These are phyloP conservation scores for Rhodotorula sp. DNA, from an alignment of 1,284 basidiomycete species.

Conservation along the genomic window DNA sequence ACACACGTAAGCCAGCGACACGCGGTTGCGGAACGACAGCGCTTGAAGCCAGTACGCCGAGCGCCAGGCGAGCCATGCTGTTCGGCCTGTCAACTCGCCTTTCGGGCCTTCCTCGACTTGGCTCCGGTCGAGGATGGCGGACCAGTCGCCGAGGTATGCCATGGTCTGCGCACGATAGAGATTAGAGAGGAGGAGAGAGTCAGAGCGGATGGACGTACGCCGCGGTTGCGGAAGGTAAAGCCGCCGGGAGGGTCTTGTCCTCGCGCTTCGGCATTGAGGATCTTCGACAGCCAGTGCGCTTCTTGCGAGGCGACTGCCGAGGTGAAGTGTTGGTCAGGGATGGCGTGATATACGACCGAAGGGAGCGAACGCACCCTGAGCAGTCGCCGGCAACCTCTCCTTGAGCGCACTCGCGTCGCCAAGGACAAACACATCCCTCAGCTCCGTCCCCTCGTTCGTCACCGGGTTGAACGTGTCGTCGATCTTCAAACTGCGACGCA, in stretches of 20 bases:
- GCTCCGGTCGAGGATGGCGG: constrained; percentile 65
- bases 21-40: constrained; percentile 72
- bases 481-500: constrained; percentile 55
- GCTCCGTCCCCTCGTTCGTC: constrained; percentile 32
- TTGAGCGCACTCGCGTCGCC: constrained; percentile 71
- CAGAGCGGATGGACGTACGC: constrained; percentile 50
- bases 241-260: background rate
- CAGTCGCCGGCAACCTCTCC: constrained; percentile 46
- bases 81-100: constrained; percentile 51
- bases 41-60: constrained; percentile 73
- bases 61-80: constrained; percentile 38
- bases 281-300: constrained; percentile 42
- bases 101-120: constrained; percentile 58
- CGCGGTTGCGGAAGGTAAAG: constrained; percentile 56
- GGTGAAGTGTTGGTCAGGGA: no score
- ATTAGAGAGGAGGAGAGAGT: background rate
- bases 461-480: constrained; percentile 60
- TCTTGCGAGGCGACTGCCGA: constrained; percentile 46
- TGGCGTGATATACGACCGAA: no score
- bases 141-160: constrained; percentile 76
- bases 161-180: constrained; percentile 47
- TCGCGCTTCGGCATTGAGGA: constrained; percentile 39
- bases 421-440: constrained; percentile 50
- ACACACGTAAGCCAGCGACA: constrained; percentile 14
- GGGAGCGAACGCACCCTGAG: constrained; percentile 40